phyloP scores from a whole-genome alignment of 768 basidiomycete species.

The Hebeloma cylindrosporum region DNA sequence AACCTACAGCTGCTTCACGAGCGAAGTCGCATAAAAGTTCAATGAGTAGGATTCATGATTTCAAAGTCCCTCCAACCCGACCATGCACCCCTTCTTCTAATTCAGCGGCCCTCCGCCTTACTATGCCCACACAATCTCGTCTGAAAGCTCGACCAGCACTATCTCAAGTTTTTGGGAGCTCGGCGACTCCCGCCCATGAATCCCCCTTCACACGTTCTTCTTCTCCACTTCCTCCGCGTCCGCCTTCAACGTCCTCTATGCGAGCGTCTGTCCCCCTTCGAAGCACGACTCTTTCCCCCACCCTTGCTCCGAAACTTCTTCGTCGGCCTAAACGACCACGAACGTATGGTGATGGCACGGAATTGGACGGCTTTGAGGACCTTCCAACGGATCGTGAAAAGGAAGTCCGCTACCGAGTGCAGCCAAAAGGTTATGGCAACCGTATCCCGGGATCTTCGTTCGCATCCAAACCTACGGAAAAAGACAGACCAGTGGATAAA shows the following conservation, averaged over 20 bases:
- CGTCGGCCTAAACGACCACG: conserved; percentile 75
- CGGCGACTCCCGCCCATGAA: conserved; percentile 33
- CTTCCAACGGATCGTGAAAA: conserved; percentile 83
- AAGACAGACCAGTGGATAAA: conserved; percentile 42
- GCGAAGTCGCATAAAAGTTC: conserved; percentile 72
- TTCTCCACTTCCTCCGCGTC: conserved; percentile 61
- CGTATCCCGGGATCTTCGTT: conserved; percentile 59
- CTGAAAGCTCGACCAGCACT: conserved; percentile 74
- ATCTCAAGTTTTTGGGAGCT: conserved; percentile 68
- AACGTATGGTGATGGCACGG: conserved; percentile 85
- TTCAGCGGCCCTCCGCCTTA: conserved; percentile 74
- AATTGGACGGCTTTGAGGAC: conserved; percentile 87
- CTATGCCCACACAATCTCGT: conserved; percentile 83
- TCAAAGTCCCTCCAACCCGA: conserved; percentile 70
- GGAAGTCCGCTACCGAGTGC: conserved; percentile 71
- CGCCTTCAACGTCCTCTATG: conserved; percentile 55
- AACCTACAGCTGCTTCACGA: conserved; percentile 79
- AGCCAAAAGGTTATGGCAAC: conserved; percentile 66
- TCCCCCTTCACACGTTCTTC: conserved; percentile 45
- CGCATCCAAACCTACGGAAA: conserved; percentile 33
- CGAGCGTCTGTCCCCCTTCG: conserved; percentile 26
- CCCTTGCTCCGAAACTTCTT: conserved; percentile 61
- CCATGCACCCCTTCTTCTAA: conserved; percentile 81
- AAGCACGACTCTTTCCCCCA: conserved; percentile 30
- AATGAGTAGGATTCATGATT: conserved; percentile 64